Base-by-base conservation (phyloP, 1,139 yeast species). In the Taphrina flavorubra region DNA sequence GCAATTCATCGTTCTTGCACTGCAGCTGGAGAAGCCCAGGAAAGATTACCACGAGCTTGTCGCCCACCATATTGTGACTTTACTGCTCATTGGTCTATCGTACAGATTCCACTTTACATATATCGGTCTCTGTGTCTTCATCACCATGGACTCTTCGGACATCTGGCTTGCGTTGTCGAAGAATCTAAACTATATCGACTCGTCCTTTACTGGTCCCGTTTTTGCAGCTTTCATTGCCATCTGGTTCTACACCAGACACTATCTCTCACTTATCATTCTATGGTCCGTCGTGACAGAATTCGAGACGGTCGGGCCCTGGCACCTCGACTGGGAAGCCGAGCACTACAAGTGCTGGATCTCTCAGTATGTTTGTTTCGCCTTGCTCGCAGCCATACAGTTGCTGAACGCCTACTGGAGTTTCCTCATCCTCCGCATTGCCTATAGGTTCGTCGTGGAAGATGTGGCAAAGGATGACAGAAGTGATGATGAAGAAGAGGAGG, bases 321-420 rank as follows among this genome's bases (percentile, higher is more conserved):
- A 84, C 69, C 82, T 95, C 74, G 87, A 91, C 80, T 94, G 92
- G 87, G 90, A 84, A n/a, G 87, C 95, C 42, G 94, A 92, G 77
- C 97, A 92, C 78, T 94, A 92, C 82, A 94, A 95, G 79, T 94
- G 98, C 80, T 91, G 90, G 88, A 90, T 95, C 73, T 89, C 98
- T 18, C 96, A 90, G 80, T 89, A 90, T 71, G 92, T 94, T 77
- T 92, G 94, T 1, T 92, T 94, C 76, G 79, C 80, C 25, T 84
- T 94, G 76, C 84, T 94, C 71, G 81, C 85, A 69, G 92, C 95
- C 1, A 83, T 94, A 73, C 99, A 94, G 78, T 76, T 90, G 70
- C 92, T 94, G 70, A 94, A 94, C 76, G 75, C 84, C 34, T 94
- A 90, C 80, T 94, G 99, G 99, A 82, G 92, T 71, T 85, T 85